Base-by-base conservation (phyloP, 306 rosid genomes). In the Lagenaria siceraria region DNA sequence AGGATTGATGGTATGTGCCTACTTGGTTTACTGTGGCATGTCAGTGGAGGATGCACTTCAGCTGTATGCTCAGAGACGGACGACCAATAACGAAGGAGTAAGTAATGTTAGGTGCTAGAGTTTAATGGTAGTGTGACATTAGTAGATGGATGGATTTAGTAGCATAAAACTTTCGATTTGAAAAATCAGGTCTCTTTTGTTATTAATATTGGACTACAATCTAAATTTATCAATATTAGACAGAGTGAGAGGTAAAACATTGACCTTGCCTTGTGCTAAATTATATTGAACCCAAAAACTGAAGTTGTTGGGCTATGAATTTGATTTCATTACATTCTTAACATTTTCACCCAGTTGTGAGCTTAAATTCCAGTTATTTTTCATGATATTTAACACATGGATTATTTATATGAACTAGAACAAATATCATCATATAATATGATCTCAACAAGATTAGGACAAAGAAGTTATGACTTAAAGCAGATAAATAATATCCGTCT, bases 11-110 rank as follows among this genome's bases (percentile, higher is more conserved):
- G 98, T 90, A 36, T 82, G 88, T 78, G 79, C 97, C 62, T 92
- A 90, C 84, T 88, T 96, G 42, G 90, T 87, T 59, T 90, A 92
- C 82, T 74, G 87, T 54, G 97, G 97, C 81, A 96, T 92, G 98
- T 80, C 91, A 27, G 88, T 84, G 27, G 96, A 90, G 77, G 97
- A 89, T 79, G 97, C 98, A 73, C 93, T 96, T 79, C 93, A 92
- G 55, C 56, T 92, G 77, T 96, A 90, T 82, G 99, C 99, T 76
- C 90, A 89, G 51, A 90, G 92, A 72, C 83, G 97, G 66, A 96
- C 99, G 18, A 92, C 92, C 59, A 95, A 95, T 83, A 92, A 95
- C 77, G 91, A 95, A 92, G 99, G 99, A 87, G 98, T 95, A 90
- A 90, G 96, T 95, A 75, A 58, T 74, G 55, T 93, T 49, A 89